Base-by-base conservation (phyloP, 129 eudicot genomes). In the Gnaphalium uliginosum region DNA sequence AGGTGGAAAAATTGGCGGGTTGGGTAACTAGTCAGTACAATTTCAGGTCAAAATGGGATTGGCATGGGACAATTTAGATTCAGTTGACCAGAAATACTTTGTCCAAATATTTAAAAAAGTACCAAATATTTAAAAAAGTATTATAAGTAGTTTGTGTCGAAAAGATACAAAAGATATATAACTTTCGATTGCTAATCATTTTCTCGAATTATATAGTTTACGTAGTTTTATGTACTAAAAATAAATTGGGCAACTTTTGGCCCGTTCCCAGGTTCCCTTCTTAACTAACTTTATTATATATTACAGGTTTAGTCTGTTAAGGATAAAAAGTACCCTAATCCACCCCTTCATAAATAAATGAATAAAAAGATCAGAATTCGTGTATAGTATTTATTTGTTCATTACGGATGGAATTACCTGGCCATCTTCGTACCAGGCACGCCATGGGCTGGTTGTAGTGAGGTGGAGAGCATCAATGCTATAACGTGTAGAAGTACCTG, bases 341-440 rank as follows among this genome's bases (percentile, higher is more conserved):
- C 32, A 29, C 32, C 32, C 53, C 15, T 15, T 8, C 65, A 23
- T 13, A 1, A n/a, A 0, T 53, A 18, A 2, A 4, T 25, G 5
- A 13, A 2, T 5, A 15, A 9, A 58, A n/a, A 3, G 26, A 3
- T 14, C 25, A 26, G 57, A 41, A 35, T 57, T 51, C 21, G 60
- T 21, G 6, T 3, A 62, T 32, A n/a, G 32, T 29, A 10, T 19
- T 10, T 48, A 15, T n/a, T n/a, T 43, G 22, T 8, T 22, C 15
- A 54, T 24, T 56, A 41, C 18, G 56, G 50, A 76, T 4, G 25
- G 57, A 77, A 64, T 85, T 84, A 93, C 98, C 98, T 94, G 90
- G 68, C 97, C 97, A 56, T 94, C 96, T 29, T 88, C 93, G 14
- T 90, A 94, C 98, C 98, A 94, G 75, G 98, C 86, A 66, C 77